Evolutionary conservation across 257 asterid species (phyloP).

Genomic region (Lithospermum erythrorhizon): DNA sequence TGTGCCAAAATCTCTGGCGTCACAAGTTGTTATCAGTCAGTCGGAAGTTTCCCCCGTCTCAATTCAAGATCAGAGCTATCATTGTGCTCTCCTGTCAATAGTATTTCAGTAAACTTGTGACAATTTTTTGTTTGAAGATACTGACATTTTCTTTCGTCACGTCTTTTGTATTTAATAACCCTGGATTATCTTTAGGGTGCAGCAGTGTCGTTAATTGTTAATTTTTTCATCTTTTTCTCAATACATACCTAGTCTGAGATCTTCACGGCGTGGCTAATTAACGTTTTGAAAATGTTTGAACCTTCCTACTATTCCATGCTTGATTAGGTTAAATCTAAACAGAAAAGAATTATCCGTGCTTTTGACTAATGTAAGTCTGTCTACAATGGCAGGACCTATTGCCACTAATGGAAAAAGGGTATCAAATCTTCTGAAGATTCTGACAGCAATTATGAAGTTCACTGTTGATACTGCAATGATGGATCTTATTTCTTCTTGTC

Average conservation of each 20-base stretch:
- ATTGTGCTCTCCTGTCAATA: neutral
- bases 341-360: neutral
- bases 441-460: conserved; percentile 66
- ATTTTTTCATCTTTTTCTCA: too few relatives aligned
- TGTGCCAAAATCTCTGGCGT: neutral
- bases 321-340: neutral
- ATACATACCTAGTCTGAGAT: too few relatives aligned
- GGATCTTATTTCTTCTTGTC: conserved; percentile 31
- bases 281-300: too few relatives aligned
- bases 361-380: neutral
- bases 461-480: conserved; percentile 51
- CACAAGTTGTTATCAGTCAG: too few relatives aligned
- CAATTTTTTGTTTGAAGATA: neutral
- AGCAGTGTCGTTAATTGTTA: too few relatives aligned
- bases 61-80: too few relatives aligned
- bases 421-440: conserved; percentile 39
- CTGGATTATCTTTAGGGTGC: too few relatives aligned
- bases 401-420: conserved; percentile 19
- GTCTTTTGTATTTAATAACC: too few relatives aligned
- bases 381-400: conserved; percentile 28
- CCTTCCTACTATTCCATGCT: neutral
- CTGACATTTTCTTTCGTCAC: too few relatives aligned
- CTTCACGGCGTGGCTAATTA: too few relatives aligned
- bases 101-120: neutral
- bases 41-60: too few relatives aligned